Conservation (phyloP, 345 rosid species). For the Eucalyptus erythrocorys region DNA sequence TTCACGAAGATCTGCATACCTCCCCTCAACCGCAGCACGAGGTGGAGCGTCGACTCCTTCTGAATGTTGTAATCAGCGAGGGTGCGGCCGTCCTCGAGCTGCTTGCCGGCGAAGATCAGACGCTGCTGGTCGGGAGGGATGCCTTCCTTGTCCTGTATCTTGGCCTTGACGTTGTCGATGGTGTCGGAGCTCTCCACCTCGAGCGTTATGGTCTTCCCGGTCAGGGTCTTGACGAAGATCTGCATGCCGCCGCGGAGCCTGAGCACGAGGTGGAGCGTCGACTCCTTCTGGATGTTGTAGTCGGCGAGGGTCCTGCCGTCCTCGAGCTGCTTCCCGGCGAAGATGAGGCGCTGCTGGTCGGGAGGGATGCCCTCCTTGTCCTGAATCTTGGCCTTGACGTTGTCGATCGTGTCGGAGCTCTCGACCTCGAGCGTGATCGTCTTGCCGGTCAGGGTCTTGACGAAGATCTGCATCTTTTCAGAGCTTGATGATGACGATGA, state of each 20-base stretch:
- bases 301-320: constrained; percentile 9
- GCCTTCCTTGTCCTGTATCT: constrained; percentile 6
- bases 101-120: constrained; percentile 3
- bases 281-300: constrained; percentile 10
- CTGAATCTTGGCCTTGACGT: constrained; percentile 9
- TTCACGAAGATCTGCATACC: constrained; percentile 13
- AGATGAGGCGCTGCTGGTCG: constrained; percentile 4
- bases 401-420: constrained; percentile 5
- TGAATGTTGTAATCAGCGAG: constrained; percentile 10
- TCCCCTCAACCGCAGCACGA: constrained; percentile 1
- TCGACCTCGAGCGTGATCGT: constrained; percentile 8
- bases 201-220: not conserved
- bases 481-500: not conserved
- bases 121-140: constrained; percentile 10
- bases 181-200: constrained; percentile 11
- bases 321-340: constrained; percentile 10
- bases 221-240: constrained; percentile 7
- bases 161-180: constrained; percentile 4
- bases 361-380: constrained; percentile 15
- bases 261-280: constrained; percentile 6
- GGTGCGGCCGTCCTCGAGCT: constrained; percentile 6
- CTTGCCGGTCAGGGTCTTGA: constrained; percentile 5
- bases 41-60: constrained; percentile 9
- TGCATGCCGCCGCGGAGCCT: constrained; percentile 8
- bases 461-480: constrained; percentile 9